Base-by-base conservation (phyloP, 768 basidiomycete genomes). In the Sutorius australiensis region DNA sequence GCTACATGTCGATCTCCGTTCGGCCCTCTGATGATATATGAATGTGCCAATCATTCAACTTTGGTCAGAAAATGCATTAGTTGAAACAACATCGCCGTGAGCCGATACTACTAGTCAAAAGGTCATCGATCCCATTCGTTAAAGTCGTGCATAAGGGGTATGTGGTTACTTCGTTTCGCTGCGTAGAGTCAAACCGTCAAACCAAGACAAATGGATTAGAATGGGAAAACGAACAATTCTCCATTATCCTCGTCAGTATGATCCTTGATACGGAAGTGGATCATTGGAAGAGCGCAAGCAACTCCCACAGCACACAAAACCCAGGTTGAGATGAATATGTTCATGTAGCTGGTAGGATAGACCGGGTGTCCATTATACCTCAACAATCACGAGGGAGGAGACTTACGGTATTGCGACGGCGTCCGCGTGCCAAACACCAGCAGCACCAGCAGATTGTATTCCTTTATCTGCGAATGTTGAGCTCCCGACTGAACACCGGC, bases 291-390 rank as follows among this genome's bases (percentile, higher is more conserved):
- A n/a, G 84, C 80, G 55, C 79, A 86, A 42, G 82, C 32, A 16
- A 89, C 74, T 5, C 87, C 86, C 0, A 75, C 80, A 33, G 79
- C 79, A 41, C 87, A 80, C 28, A 89, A 73, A n/a, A 73, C 75
- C 87, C 87, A 89, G 0, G 87, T 87, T 17, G 86, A 86, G 53
- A 84, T 61, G 62, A 89, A 87, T 32, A 89, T 77, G 60, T 78
- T 85, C 81, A 87, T 83, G 68, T 77, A 89, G 27, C 72, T 74
- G 59, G 30, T 10, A 55, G n/a, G 47, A 4, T 24, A 46, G 48
- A 11, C 43, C 47, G 21, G 48, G 21, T 41, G 14, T 38, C 2
- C 19, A 48, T 46, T 19, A 30, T 40, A 27, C n/a, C 30, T 45
- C 17, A 17, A 17, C 37, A 30, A 24, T 30, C 21, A 31, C 6